Percentiles rank a stretch among this genome's conserved stretches.
These are phyloP conservation scores for Mollisia scopiformis DNA, from an alignment of 2,329 filamentous ascomycete genomes.

Conservation along the genomic window DNA sequence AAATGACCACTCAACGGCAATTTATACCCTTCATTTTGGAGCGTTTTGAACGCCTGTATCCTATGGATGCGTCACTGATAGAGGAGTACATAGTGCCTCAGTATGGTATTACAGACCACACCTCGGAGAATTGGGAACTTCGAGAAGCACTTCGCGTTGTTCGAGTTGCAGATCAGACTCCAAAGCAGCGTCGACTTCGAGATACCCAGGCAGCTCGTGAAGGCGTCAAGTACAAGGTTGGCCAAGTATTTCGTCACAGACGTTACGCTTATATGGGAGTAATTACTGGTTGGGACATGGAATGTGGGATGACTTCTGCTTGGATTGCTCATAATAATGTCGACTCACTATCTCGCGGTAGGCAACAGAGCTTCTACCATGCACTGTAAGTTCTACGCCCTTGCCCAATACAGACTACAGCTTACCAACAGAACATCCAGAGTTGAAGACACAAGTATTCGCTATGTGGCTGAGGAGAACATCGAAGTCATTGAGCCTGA, in stretches of 20 bases:
- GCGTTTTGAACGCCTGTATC: constrained; percentile 40
- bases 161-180: constrained; percentile 56
- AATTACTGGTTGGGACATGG: constrained; percentile 79
- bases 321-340: constrained; percentile 69
- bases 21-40: constrained; percentile 40
- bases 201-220: constrained; percentile 27
- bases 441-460: constrained; percentile 67
- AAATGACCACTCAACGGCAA: constrained; percentile 30
- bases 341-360: constrained; percentile 59
- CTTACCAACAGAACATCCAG: constrained; percentile 45
- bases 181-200: constrained; percentile 47
- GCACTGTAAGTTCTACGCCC: constrained; percentile 69
- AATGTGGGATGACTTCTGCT: constrained; percentile 57
- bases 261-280: constrained; percentile 80
- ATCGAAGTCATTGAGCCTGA: constrained; percentile 62
- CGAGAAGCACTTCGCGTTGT: constrained; percentile 57
- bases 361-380: constrained; percentile 78
- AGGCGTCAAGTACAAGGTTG: constrained; percentile 69
- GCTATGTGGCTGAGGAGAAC: constrained; percentile 82
- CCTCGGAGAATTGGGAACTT: constrained; percentile 40
- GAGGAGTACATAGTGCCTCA: constrained; percentile 40
- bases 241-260: constrained; percentile 82
- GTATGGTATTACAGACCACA: constrained; percentile 35
- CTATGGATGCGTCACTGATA: constrained; percentile 42
- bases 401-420: constrained; percentile 8